Evolutionary conservation across 805 yeast species (phyloP), one percentile per base, ranked within the genome.

Genomic region (Saturnispora mendoncae): DNA sequence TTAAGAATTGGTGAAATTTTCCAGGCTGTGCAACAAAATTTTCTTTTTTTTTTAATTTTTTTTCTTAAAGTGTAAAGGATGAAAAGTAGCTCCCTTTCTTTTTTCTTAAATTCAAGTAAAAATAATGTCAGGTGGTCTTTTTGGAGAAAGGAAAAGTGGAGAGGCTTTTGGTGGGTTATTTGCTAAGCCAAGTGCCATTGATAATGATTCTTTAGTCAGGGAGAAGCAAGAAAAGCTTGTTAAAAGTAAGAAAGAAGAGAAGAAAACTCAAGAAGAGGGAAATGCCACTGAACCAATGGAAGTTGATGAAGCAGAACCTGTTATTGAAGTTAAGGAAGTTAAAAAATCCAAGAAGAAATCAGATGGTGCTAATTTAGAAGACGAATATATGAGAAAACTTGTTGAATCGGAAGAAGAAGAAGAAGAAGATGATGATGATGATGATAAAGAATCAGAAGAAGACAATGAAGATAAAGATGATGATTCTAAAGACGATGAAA

Each of bases 121-220:
- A 18, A 35, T 15, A 14, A 42, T 29, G 34, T 27, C 36, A 12
- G 38, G 30, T n/a, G 30, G 28, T 13, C 20, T 42, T n/a, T 38
- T 42, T 29, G 38, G 37, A n/a, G 30, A 30, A 13, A 33, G 13
- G 17, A 32, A 33, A 14, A 20, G 39, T 6, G 33, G 38, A 12
- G 21, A 26, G 4, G 38, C 38, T 2, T 44, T 40, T 38, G 46
- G 44, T 19, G 50, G 50, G 7, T 60, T 72, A 41, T 64, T 69
- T 42, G 49, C 63, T 26, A 56, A 58, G 34, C 57, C 67, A 10
- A 51, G 70, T 17, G 77, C 79, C 12, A 67, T 79, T n/a, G 60
- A 66, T 48, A 59, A 56, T 54, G 53, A 53, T 33, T 45, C 51
- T 33, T 41, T 57, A 36, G 42, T 58, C 49, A 52, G 57, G 48